phyloP scores from a whole-genome alignment of 164 flowering plant genomes.

The Kingdonia uniflora region DNA sequence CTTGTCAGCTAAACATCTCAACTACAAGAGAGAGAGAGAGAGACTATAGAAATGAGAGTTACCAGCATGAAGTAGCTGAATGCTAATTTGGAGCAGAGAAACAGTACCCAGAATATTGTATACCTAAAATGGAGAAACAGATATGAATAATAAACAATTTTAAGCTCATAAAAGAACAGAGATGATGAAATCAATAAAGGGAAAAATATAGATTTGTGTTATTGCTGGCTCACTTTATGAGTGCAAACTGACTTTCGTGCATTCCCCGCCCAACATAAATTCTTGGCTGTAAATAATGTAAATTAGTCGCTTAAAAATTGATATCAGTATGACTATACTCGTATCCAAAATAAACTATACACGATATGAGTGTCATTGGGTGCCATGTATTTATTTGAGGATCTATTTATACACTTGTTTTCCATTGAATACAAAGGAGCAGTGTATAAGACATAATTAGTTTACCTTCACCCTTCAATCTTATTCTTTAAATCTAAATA shows the following conservation, averaged over 20 bases:
- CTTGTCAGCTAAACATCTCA: background rate
- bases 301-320: conserved; percentile 2
- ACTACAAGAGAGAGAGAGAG: background rate
- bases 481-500: too few relatives aligned
- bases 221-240: conserved; percentile 62
- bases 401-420: too few relatives aligned
- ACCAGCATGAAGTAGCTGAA: conserved; percentile 83
- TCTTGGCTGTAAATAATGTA: conserved; percentile 61
- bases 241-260: conserved; percentile 95
- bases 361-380: too few relatives aligned
- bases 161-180: background rate
- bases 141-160: background rate
- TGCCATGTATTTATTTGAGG: too few relatives aligned
- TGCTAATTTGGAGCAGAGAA: conserved; percentile 59
- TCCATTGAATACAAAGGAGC: too few relatives aligned
- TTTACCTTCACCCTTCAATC: too few relatives aligned
- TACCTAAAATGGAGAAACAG: conserved; percentile 41
- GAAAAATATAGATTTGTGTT: background rate
- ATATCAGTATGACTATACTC: too few relatives aligned
- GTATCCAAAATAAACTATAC: too few relatives aligned
- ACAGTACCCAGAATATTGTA: conserved; percentile 83
- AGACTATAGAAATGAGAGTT: background rate
- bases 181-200: background rate
- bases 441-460: too few relatives aligned
- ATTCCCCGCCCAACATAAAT: conserved; percentile 95